Evolutionary conservation across 192 early-diverging fungal genomes (phyloP).

Genomic region (Coemansia sp.): DNA sequence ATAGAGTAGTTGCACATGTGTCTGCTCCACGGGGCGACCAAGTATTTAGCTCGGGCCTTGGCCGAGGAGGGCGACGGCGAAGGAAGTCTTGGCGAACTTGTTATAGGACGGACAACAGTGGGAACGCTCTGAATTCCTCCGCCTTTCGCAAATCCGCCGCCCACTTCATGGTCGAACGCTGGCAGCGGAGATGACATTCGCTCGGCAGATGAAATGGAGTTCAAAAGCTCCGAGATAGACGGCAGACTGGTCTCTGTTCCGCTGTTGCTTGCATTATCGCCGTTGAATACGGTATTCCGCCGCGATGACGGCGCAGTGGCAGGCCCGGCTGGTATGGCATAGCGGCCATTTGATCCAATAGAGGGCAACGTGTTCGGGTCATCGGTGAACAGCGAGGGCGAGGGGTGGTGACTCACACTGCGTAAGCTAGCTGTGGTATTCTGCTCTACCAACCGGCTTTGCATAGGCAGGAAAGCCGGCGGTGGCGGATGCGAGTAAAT

Average conservation of each 20-base stretch:
- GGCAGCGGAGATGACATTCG: neutral
- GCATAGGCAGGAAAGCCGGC: neutral
- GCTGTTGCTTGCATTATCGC: neutral
- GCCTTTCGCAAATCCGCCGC: neutral
- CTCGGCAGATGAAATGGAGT: constrained; percentile 14
- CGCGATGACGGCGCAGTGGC: constrained; percentile 17
- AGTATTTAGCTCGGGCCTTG: neutral
- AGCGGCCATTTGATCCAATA: neutral
- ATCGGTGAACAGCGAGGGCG: neutral
- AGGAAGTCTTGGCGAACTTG: neutral
- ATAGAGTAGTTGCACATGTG: constrained; percentile 9
- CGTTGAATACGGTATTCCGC: constrained; percentile 9
- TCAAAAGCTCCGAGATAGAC: constrained; percentile 43
- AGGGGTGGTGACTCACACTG: constrained; percentile 13
- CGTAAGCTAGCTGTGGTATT: constrained; percentile 11
- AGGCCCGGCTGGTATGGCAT: constrained; percentile 5
- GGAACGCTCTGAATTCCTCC: neutral
- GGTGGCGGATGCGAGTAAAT: constrained; percentile 4
- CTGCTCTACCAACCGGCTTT: neutral
- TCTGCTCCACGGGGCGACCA: constrained; percentile 4
- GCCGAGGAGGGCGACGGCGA: neutral
- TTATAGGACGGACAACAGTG: neutral
- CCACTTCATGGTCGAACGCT: neutral
- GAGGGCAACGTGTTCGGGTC: neutral
- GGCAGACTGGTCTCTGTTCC: constrained; percentile 21